A percentile compares a stretch with the other conserved stretches of the same genome.
Evolutionary conservation across 2,329 filamentous ascomycete species (phyloP).

Genomic region (Penicillium crustosum): DNA sequence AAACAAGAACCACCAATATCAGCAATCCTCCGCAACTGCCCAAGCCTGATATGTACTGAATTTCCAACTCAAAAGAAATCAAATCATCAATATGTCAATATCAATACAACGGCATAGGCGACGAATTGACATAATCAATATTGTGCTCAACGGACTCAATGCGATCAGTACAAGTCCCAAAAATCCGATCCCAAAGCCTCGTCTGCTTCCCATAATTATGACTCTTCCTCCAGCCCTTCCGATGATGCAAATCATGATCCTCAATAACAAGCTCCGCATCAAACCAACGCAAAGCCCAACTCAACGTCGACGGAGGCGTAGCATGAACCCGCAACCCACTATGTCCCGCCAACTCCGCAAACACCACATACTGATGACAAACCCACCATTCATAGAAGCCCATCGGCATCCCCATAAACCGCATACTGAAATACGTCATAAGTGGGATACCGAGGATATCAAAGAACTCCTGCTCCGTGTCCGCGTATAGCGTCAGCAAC

Average conservation of each 20-base stretch:
- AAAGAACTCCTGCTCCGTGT: too few relatives aligned
- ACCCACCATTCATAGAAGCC: constrained; percentile 22
- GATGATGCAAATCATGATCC: constrained; percentile 30
- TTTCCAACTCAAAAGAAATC: neutral
- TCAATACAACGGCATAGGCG: constrained; percentile 25
- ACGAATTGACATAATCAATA: constrained; percentile 26
- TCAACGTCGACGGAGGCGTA: constrained; percentile 23
- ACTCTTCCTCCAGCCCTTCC: constrained; percentile 30
- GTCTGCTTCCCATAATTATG: constrained; percentile 31
- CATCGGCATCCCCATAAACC: too few relatives aligned
- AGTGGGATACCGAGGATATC: too few relatives aligned
- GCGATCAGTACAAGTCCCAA: constrained; percentile 27
- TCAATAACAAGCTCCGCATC: constrained; percentile 29
- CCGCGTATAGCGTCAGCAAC: too few relatives aligned
- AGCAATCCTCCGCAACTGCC: neutral
- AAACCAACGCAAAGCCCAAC: constrained; percentile 21
- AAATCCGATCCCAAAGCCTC: constrained; percentile 28
- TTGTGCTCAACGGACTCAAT: constrained; percentile 24
- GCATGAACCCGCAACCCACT: constrained; percentile 27
- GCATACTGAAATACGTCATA: too few relatives aligned
- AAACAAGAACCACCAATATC: neutral
- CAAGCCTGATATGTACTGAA: neutral
- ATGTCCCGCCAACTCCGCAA: constrained; percentile 28
- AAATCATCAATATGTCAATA: neutral
- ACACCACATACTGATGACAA: constrained; percentile 28